phyloP scores from a whole-genome alignment of 2,329 filamentous ascomycete species.

The Cryphonectria japonica region DNA sequence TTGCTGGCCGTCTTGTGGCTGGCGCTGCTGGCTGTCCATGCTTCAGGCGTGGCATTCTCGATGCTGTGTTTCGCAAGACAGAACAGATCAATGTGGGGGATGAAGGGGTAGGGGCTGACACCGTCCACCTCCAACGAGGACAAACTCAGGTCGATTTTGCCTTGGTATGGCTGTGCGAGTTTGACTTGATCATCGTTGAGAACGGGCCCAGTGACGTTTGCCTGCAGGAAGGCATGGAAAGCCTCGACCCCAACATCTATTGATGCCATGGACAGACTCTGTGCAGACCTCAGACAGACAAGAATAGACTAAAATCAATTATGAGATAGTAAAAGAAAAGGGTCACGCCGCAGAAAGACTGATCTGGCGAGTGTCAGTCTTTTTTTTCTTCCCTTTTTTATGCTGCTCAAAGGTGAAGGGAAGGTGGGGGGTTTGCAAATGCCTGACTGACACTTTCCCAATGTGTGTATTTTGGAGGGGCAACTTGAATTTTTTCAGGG shows the following conservation, averaged over 20 bases:
- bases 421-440: background rate
- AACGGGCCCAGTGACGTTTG: conserved; percentile 85
- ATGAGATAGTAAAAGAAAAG: background rate
- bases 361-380: background rate
- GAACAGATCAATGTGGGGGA: conserved; percentile 83
- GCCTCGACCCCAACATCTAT: conserved; percentile 65
- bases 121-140: conserved; percentile 77
- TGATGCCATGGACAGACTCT: conserved; percentile 19
- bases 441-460: background rate
- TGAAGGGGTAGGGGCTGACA: conserved; percentile 81
- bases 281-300: background rate
- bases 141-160: conserved; percentile 61
- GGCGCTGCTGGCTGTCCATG: conserved; percentile 35
- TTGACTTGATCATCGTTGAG: conserved; percentile 46
- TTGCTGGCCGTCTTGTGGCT: background rate
- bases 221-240: conserved; percentile 80
- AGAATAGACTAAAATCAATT: background rate
- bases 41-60: conserved; percentile 38
- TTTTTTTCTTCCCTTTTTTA: no score
- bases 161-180: conserved; percentile 22
- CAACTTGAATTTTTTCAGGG: conserved; percentile 23
- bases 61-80: conserved; percentile 67
- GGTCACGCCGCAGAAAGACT: background rate
- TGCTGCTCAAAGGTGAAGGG: background rate
- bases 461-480: conserved; percentile 2